Percentiles rank a stretch among this genome's conserved stretches.
Conservation (phyloP, 2,329 filamentous ascomycete genomes). For the Penicillium glabrum region DNA sequence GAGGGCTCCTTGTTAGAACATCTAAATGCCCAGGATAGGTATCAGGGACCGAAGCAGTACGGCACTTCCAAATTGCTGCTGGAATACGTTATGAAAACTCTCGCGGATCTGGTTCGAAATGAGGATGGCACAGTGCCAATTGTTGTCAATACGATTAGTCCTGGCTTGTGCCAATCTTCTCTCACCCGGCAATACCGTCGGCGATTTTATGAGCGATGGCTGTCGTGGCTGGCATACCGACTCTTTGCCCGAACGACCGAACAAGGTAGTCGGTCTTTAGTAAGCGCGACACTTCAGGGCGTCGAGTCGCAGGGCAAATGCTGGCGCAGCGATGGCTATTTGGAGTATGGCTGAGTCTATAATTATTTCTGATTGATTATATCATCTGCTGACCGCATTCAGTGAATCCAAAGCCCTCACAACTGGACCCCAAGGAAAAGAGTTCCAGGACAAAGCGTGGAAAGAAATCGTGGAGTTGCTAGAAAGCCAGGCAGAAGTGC, state of each 20-base stretch:
- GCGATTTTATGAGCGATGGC: conserved; percentile 34
- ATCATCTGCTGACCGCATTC: conserved; percentile 14
- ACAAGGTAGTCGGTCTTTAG: conserved; percentile 45
- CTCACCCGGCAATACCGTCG: conserved; percentile 42
- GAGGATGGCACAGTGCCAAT: conserved; percentile 39
- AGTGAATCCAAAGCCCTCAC: conserved; percentile 37
- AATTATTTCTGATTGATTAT: not conserved
- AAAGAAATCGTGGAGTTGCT: conserved; percentile 40
- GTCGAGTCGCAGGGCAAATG: conserved; percentile 45
- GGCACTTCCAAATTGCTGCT: conserved; percentile 44
- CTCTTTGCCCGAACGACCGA: conserved; percentile 46
- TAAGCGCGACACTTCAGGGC: conserved; percentile 44
- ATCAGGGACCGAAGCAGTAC: conserved; percentile 38
- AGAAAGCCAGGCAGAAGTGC: conserved; percentile 23
- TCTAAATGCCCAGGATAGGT: conserved; percentile 32
- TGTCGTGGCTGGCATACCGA: conserved; percentile 35
- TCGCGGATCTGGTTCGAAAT: conserved; percentile 32
- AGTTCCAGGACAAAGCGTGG: conserved; percentile 42
- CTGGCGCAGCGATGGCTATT: conserved; percentile 44
- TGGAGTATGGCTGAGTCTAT: conserved; percentile 28
- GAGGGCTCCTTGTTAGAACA: conserved; percentile 33
- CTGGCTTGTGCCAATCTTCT: conserved; percentile 45
- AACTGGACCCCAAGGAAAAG: conserved; percentile 32
- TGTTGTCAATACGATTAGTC: conserved; percentile 47
- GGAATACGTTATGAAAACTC: conserved; percentile 42